Conservation (phyloP, 306 rosid species). For the Comarum palustre region DNA sequence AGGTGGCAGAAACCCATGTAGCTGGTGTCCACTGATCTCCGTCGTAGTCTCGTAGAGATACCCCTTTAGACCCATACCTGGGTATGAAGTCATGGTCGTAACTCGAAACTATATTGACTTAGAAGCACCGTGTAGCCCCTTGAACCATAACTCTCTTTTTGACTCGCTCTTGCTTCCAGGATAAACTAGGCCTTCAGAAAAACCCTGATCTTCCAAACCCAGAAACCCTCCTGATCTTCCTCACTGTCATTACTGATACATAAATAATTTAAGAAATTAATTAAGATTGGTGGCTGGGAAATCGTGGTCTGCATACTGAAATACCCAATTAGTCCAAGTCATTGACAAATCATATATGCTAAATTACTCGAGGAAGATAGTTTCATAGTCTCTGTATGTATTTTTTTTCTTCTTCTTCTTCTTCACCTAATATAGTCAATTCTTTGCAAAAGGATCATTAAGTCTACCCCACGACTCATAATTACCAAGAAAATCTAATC, state of each 20-base stretch:
- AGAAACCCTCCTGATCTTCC: neutral
- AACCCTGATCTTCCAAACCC: neutral
- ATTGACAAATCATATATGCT: neutral
- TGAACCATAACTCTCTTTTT: conserved; percentile 41
- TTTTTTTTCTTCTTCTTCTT: neutral
- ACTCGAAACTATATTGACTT: conserved; percentile 74
- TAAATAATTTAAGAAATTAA: neutral
- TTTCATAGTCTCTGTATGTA: neutral
- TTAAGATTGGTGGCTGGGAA: neutral
- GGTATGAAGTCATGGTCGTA: conserved; percentile 60
- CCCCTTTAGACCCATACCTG: conserved; percentile 28
- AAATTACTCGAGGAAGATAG: neutral
- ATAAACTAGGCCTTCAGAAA: neutral
- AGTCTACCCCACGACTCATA: conserved; percentile 15
- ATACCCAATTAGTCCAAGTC: neutral
- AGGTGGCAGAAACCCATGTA: conserved; percentile 30
- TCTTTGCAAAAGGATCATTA: neutral
- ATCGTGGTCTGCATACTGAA: conserved; percentile 8
- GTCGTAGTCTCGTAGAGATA: conserved; percentile 30
- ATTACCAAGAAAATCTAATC: neutral
- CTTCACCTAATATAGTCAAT: conserved; percentile 12
- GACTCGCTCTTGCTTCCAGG: conserved; percentile 32
- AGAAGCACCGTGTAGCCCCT: conserved; percentile 34
- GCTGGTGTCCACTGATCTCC: conserved; percentile 39
- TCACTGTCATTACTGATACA: neutral